Percentiles rank a stretch among this genome's conserved stretches.
These are phyloP conservation scores for Nigrospora osmanthi DNA, from an alignment of 2,329 filamentous ascomycete species.

Conservation along the genomic window DNA sequence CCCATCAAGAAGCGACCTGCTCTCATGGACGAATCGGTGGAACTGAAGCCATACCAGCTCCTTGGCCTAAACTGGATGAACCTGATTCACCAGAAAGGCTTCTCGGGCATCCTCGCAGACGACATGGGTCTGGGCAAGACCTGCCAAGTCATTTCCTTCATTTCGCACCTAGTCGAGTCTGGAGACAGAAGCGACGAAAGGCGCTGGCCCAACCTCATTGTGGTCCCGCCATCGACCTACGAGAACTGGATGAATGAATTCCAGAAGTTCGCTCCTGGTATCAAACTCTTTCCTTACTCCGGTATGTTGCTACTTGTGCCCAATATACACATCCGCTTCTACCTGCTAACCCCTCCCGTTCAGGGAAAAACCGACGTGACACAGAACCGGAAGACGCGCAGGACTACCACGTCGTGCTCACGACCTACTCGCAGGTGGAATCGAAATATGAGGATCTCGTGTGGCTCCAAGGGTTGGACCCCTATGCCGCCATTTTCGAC, in stretches of 20 bases:
- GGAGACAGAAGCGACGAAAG: slow-evolving; percentile 15
- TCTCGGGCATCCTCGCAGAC: slow-evolving; percentile 89
- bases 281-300: slow-evolving; percentile 65
- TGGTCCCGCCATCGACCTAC: slow-evolving; percentile 87
- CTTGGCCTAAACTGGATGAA: slow-evolving; percentile 94
- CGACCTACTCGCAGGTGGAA: slow-evolving; percentile 52
- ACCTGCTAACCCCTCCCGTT: slow-evolving; percentile 35
- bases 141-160: slow-evolving; percentile 88
- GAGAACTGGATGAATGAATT: slow-evolving; percentile 97
- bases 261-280: slow-evolving; percentile 69
- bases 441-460: slow-evolving; percentile 39
- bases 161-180: slow-evolving; percentile 72
- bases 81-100: slow-evolving; percentile 67
- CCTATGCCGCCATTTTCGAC: slow-evolving; percentile 68
- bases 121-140: slow-evolving; percentile 98
- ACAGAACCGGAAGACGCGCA: slow-evolving; percentile 57
- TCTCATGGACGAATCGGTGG: slow-evolving; percentile 67
- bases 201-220: slow-evolving; percentile 66
- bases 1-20: slow-evolving; percentile 57
- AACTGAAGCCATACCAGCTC: slow-evolving; percentile 88
- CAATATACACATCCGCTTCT: too few species aligned
- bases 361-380: slow-evolving; percentile 57
- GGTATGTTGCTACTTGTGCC: background rate
- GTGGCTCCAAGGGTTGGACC: slow-evolving; percentile 38
- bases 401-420: slow-evolving; percentile 55